These are phyloP conservation scores for Diaporthe batatas DNA, from an alignment of 2,329 filamentous ascomycete genomes.

Conservation along the genomic window DNA sequence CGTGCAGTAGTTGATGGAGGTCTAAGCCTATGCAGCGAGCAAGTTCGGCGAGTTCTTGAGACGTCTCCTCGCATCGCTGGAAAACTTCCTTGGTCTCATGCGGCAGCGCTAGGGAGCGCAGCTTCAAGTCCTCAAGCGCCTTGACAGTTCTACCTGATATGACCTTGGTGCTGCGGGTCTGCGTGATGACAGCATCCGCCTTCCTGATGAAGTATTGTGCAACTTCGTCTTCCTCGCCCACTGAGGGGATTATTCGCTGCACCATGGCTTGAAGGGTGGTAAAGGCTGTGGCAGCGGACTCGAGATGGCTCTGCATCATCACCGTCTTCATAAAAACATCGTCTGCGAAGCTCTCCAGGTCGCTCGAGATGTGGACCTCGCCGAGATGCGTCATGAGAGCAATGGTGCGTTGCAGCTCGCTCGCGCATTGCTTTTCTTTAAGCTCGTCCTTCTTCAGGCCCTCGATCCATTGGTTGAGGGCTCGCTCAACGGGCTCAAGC, in stretches of 20 bases:
- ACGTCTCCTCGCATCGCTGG: slow-evolving; percentile 75
- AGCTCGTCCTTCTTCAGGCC: slow-evolving; percentile 85
- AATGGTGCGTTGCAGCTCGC: slow-evolving; percentile 85
- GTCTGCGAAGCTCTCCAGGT: slow-evolving; percentile 80
- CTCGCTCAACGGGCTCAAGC: slow-evolving; percentile 90
- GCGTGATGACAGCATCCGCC: slow-evolving; percentile 78
- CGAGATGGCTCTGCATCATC: slow-evolving; percentile 84
- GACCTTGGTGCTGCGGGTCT: slow-evolving; percentile 87
- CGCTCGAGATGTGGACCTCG: slow-evolving; percentile 80
- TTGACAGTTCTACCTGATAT: slow-evolving; percentile 83
- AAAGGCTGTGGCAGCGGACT: slow-evolving; percentile 79
- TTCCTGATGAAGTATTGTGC: slow-evolving; percentile 77
- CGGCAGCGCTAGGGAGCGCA: slow-evolving; percentile 79
- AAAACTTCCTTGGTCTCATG: slow-evolving; percentile 78
- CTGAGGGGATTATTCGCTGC: slow-evolving; percentile 70
- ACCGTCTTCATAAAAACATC: slow-evolving; percentile 82
- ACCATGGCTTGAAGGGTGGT: slow-evolving; percentile 75
- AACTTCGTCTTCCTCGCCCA: slow-evolving; percentile 72
- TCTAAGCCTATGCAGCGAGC: slow-evolving; percentile 76
- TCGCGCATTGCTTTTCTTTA: slow-evolving; percentile 84
- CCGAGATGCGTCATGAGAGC: slow-evolving; percentile 89
- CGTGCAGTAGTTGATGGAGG: slow-evolving; percentile 75
- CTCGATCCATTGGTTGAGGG: slow-evolving; percentile 90
- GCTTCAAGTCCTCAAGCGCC: slow-evolving; percentile 81
- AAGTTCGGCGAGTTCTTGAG: slow-evolving; percentile 75